phyloP scores from a whole-genome alignment of 805 yeast species.

The Pichia paraexigua region DNA sequence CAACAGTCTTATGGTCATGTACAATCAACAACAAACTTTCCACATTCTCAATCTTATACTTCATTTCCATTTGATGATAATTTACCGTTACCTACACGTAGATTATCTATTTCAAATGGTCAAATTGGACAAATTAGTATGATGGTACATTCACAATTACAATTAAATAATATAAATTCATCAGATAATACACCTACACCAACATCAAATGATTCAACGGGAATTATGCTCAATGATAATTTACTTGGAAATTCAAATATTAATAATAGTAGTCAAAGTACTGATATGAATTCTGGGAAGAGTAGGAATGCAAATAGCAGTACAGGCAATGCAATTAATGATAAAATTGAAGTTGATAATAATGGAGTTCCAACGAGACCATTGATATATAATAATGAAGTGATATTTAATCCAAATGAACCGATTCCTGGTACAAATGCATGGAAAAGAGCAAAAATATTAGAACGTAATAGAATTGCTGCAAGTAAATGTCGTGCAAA shows the following conservation, averaged over 20 bases:
- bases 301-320: not conserved
- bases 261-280: slow-evolving; percentile 12
- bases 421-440: slow-evolving; percentile 55
- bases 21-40: not conserved
- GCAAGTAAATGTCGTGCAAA: slow-evolving; percentile 94
- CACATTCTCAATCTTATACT: not conserved
- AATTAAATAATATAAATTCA: not conserved
- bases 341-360: slow-evolving; percentile 18
- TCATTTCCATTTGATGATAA: not conserved
- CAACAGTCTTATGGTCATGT: not conserved
- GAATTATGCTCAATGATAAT: not conserved
- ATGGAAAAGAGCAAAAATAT: slow-evolving; percentile 68
- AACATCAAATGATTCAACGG: not conserved
- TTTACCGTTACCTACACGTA: slow-evolving; percentile 35
- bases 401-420: slow-evolving; percentile 47
- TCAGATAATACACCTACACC: slow-evolving; percentile 5
- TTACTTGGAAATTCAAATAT: not conserved
- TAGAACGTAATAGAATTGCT: slow-evolving; percentile 90
- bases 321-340: not conserved
- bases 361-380: slow-evolving; percentile 40
- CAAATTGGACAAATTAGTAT: slow-evolving; percentile 64
- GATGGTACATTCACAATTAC: slow-evolving; percentile 20
- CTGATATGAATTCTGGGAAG: slow-evolving; percentile 2
- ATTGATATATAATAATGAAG: slow-evolving; percentile 46
- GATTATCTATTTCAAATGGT: slow-evolving; percentile 78